phyloP scores from a whole-genome alignment of 2,329 filamentous ascomycete genomes.

The Thelonectria olida region DNA sequence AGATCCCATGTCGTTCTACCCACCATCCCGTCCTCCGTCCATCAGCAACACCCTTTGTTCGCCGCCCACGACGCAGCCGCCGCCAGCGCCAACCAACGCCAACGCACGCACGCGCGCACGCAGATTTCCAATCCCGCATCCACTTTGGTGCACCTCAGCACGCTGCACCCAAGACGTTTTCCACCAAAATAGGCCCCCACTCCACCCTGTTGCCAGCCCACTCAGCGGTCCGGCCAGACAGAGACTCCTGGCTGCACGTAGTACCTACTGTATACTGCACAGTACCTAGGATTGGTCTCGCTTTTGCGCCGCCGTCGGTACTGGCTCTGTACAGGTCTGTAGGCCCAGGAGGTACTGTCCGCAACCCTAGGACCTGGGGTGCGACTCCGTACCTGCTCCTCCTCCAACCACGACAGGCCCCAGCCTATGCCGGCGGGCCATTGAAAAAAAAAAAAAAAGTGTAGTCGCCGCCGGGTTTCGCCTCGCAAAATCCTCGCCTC shows the following conservation, averaged over 20 bases:
- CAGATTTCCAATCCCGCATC: conserved; percentile 38
- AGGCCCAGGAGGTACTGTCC: conserved; percentile 3
- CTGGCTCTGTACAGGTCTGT: conserved; percentile 7
- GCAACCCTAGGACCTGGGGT: conserved; percentile 22
- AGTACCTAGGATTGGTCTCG: background rate
- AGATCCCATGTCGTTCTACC: conserved; percentile 1
- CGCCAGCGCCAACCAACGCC: conserved; percentile 8
- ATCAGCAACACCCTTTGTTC: conserved; percentile 7
- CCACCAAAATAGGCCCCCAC: conserved; percentile 26
- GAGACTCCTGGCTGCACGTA: background rate
- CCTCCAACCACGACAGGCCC: conserved; percentile 25
- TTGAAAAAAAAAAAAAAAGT: conserved; percentile 39
- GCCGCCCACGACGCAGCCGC: conserved; percentile 11
- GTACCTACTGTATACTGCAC: conserved; percentile 8
- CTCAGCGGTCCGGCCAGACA: background rate
- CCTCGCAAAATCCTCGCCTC: conserved; percentile 30
- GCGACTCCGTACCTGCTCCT: conserved; percentile 4
- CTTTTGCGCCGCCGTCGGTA: background rate
- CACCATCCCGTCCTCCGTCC: background rate
- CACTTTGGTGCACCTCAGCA: conserved; percentile 15
- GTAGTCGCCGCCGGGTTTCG: conserved; percentile 25
- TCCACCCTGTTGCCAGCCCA: conserved; percentile 7
- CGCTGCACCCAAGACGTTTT: background rate
- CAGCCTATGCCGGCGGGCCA: conserved; percentile 31
- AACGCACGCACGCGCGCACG: conserved; percentile 25